Evolutionary conservation across 2,329 filamentous ascomycete species (phyloP).

Genomic region (Aspergillus niger): DNA sequence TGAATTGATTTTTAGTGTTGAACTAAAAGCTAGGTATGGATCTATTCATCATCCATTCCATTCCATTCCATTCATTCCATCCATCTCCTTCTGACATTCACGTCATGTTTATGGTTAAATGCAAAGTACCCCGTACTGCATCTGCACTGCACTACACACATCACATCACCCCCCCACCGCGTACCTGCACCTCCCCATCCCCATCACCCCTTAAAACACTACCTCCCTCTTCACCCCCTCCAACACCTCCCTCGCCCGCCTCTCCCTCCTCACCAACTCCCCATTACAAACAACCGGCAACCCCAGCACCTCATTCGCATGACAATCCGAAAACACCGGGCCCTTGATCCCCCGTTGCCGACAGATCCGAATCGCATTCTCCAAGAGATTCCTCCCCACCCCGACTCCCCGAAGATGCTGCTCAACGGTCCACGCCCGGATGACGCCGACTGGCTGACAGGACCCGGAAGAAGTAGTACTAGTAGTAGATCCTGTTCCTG

Average conservation of each 20-base stretch:
- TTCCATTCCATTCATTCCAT: background rate
- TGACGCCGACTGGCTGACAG: slow-evolving; percentile 45
- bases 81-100: background rate
- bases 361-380: slow-evolving; percentile 70
- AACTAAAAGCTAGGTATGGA: too few relatives aligned
- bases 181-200: too few relatives aligned
- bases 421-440: slow-evolving; percentile 81
- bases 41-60: background rate
- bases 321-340: slow-evolving; percentile 70
- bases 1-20: too few relatives aligned
- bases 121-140: too few relatives aligned
- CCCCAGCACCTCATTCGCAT: slow-evolving; percentile 69
- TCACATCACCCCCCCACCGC: background rate
- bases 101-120: background rate
- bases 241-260: slow-evolving; percentile 48
- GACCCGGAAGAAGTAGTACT: background rate
- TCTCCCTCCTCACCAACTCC: slow-evolving; percentile 61
- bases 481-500: background rate
- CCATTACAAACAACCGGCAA: slow-evolving; percentile 65
- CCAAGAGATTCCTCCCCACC: slow-evolving; percentile 70
- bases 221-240: background rate
- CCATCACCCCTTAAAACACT: background rate
- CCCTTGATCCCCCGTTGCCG: slow-evolving; percentile 69
- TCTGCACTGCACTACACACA: too few relatives aligned
- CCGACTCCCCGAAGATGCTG: slow-evolving; percentile 69